These are phyloP conservation scores for Neonectria sp. DNA, from an alignment of 2,329 filamentous ascomycete species.

Conservation along the genomic window DNA sequence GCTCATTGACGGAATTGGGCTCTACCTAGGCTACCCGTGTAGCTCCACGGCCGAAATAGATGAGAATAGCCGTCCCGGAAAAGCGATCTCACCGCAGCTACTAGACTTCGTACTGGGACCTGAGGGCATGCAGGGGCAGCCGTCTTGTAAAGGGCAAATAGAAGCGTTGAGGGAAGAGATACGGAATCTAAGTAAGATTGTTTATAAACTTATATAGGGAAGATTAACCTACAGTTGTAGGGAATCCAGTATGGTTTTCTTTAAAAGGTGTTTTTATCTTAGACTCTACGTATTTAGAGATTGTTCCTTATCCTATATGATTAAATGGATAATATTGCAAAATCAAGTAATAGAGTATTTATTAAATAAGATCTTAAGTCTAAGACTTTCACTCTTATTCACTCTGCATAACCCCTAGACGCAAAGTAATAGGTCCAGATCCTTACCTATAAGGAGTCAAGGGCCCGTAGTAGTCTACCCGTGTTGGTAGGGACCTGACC, in stretches of 20 bases:
- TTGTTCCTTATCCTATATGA: too few species aligned
- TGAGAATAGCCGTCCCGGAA: not conserved
- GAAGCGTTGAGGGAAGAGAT: constrained; percentile 6
- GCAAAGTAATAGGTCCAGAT: too few species aligned
- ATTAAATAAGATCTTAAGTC: too few species aligned
- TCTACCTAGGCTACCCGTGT: not conserved
- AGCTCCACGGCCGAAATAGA: not conserved
- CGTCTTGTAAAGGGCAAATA: not conserved
- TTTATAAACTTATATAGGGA: not conserved
- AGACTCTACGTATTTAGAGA: not conserved
- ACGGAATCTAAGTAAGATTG: not conserved
- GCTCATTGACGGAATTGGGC: not conserved
- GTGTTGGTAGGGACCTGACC: too few species aligned
- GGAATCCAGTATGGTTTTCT: not conserved
- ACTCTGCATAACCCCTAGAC: too few species aligned
- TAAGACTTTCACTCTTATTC: too few species aligned
- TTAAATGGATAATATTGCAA: too few species aligned
- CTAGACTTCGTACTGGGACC: not conserved
- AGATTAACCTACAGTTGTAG: not conserved
- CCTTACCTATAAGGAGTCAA: too few species aligned
- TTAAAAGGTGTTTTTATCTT: not conserved
- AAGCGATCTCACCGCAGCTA: not conserved
- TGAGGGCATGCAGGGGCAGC: not conserved
- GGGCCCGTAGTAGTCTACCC: too few species aligned
- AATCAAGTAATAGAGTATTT: too few species aligned